Evolutionary conservation across 1,284 basidiomycete species (phyloP), one percentile per base, ranked within the genome.

Genomic region (Melampsora occidentalis): DNA sequence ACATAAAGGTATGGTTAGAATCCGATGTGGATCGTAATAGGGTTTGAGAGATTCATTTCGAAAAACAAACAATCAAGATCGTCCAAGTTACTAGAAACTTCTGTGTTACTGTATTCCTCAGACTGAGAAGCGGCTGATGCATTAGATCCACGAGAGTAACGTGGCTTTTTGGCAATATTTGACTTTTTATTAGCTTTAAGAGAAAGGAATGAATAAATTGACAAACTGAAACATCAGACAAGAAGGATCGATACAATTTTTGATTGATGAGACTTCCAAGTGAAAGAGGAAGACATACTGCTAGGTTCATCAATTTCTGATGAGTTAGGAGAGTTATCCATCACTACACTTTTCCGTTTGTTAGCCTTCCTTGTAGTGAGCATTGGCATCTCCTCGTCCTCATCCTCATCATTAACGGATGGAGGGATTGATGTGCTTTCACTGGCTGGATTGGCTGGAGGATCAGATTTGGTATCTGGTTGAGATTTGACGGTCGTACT

Each of bases 71-170:
- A 49, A 75, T 64, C 66, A 28, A 51, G 64, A 46, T 64, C 71
- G 33, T 53, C 71, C 28, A 42, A 59, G 28, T 53, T 66, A 20
- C 62, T 20, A 42, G 39, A 53, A 25, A 53, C 46, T 22, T 66
- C 51, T 62, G 63, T 51, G 65, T 59, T 39, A 33, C 49, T 35
- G 16, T 46, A 59, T 10, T 64, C 66, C 33, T 62, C 66, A 18
- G 71, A 57, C 20, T 48, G 59, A 25, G 71, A 75, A 33, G 64
- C 51, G 6, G 51, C 71, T 57, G 71, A 75, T 28, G 71, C 71
- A 18, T 62, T 66, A 57, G 71, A 67, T 39, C 62, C 64, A 62
- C 64, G 59, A 20, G 71, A 75, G 48, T 75, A 75, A 42, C 71
- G 71, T 59, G 64, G 2, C 31, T 75, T 75, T 35, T 75, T 75